These are phyloP conservation scores for Carpinus viminea DNA, from an alignment of 306 rosid genomes.

Conservation along the genomic window DNA sequence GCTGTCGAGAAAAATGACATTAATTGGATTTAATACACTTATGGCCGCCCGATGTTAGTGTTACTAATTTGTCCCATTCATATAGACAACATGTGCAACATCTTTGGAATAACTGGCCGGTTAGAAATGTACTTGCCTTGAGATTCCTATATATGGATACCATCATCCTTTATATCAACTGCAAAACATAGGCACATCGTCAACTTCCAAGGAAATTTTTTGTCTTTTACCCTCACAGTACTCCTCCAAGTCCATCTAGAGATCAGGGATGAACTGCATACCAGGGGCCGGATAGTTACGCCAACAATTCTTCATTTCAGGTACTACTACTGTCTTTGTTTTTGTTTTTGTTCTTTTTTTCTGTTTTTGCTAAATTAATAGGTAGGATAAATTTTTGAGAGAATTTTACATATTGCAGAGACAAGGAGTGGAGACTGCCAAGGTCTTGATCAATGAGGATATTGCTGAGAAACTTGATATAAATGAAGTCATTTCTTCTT, in stretches of 20 bases:
- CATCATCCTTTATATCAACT: background rate
- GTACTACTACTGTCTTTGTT: background rate
- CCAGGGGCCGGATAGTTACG: background rate
- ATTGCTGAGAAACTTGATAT: background rate
- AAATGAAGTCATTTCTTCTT: background rate
- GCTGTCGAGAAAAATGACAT: no score
- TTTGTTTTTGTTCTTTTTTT: no score
- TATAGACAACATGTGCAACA: no score
- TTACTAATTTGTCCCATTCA: no score
- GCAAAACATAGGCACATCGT: background rate
- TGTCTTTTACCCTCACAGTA: background rate
- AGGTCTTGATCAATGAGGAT: background rate
- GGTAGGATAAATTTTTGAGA: background rate
- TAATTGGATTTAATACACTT: no score
- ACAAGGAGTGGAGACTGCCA: background rate
- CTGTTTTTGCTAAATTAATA: background rate
- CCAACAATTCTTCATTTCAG: background rate
- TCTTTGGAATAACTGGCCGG: no score
- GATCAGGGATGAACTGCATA: background rate
- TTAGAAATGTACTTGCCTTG: background rate
- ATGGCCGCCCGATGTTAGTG: no score
- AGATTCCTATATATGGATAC: background rate
- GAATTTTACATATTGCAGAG: background rate
- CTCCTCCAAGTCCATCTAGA: background rate
- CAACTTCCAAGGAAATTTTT: background rate